Base-by-base conservation (phyloP, 208 protist genomes). In the Trypanosoma vivax region DNA sequence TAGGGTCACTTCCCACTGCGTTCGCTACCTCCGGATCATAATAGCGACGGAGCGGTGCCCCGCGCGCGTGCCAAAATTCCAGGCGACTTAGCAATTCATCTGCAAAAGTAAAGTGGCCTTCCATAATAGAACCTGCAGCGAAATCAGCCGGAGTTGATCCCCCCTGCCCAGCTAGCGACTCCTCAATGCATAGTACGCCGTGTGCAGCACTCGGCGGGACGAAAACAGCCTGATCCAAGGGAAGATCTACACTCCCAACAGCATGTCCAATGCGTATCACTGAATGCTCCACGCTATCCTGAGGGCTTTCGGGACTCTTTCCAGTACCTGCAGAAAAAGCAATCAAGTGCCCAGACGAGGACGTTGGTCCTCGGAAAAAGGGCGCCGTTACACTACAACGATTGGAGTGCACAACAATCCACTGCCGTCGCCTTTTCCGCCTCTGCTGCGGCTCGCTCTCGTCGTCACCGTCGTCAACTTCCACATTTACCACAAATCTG, bases 21-120 rank as follows among this genome's bases (percentile, higher is more conserved):
- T 52, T 37, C 4, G 27, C 19, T 14, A 57, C 51, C 19, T 5
- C 40, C 16, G 45, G 18, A 19, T 58, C 42, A 45, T 59, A 83
- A 14, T 63, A 64, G 18, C 62, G 50, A 3, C 60, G 60, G 11
- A 77, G 70, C 40, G 64, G 65, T 49, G 81, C 69, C 0, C 84
- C 84, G 11, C 80, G 76, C 34, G 75, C 52, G 27, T 60, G 74
- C 84, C 84, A 92, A 45, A 88, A 89, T 33, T 75, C 64, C 16
- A 92, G 24, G 0, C 79, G 78, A 3, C 65, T 61, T 52, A 70
- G 70, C 1, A 92, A 54, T 56, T 92, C 80, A 24, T 75, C 50
- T 5, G 72, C 65, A 48, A 85, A 89, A 29, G 69, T 65, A 23
- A 83, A 34, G 42, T 92, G 80, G 0, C 80, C 84, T 3, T 66